phyloP scores from a whole-genome alignment of 768 basidiomycete species.

The Melanogaster broomeanus region DNA sequence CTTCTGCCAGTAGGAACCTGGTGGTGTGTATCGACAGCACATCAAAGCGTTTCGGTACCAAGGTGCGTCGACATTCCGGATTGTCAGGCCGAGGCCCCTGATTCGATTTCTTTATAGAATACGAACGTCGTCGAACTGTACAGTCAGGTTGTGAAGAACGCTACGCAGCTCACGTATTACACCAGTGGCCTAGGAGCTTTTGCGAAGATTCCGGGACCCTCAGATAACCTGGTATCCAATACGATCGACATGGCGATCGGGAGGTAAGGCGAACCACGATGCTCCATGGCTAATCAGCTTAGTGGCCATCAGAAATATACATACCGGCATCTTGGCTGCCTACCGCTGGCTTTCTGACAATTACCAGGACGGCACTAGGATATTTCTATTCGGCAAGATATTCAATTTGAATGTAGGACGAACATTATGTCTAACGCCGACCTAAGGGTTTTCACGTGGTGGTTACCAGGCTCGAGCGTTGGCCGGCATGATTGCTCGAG shows the following conservation, averaged over 20 bases:
- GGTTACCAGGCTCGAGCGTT: slow-evolving; percentile 38
- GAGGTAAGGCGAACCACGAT: no score
- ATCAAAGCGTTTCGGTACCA: slow-evolving; percentile 2
- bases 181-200: slow-evolving; percentile 37
- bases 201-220: slow-evolving; percentile 14
- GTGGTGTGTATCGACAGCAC: slow-evolving; percentile 18
- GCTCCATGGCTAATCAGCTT: slow-evolving; percentile 25
- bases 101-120: no score
- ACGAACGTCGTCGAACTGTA: slow-evolving; percentile 19
- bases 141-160: slow-evolving; percentile 21
- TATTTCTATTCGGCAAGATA: slow-evolving; percentile 41
- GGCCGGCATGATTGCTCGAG: slow-evolving; percentile 38
- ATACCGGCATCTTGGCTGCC: slow-evolving; percentile 25
- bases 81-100: no score
- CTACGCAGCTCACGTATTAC: slow-evolving; percentile 33
- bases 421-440: no score
- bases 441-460: slow-evolving; percentile 43
- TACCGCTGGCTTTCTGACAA: slow-evolving; percentile 37
- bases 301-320: no score
- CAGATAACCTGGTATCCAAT: slow-evolving; percentile 25
- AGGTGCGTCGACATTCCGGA: neutral
- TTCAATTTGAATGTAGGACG: no score
- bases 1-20: no score
- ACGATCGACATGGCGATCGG: slow-evolving; percentile 33
- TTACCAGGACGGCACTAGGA: slow-evolving; percentile 30